Evolutionary conservation across 2,329 filamentous ascomycete species (phyloP), one percentile per base, ranked within the genome.

Genomic region (Stagonosporopsis vannaccii): DNA sequence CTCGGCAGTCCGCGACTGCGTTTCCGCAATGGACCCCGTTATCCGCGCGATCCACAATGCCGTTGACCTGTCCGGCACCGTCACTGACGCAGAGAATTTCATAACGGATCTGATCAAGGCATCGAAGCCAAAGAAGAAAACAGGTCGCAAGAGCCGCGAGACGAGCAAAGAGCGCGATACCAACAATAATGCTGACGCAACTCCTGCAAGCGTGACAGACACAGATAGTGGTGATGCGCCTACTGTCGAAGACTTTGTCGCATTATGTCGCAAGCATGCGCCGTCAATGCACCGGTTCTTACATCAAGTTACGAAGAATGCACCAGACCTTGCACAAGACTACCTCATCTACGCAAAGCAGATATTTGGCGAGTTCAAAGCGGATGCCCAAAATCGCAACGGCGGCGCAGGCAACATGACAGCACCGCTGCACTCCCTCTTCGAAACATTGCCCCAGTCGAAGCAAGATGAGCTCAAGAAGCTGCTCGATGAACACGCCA

Each of bases 11-110:
- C 82, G 84, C 26, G 88, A 91, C 54, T 74, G 82, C 0, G 84
- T 92, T 6, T 79, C 82, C 0, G 87, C 88, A 2, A 91, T 90
- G 62, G 90, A 92, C 48, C 89, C 89, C 0, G 86, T 92, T 56
- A 91, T 95, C 52, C 83, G 90, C 20, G 78, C 82, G 3, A 79
- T 93, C 6, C 91, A 94, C 70, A 84, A 90, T 50, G 84, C 84
- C 2, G 83, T 92, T 22, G 88, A 93, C 66, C 80, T 94, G 6
- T 85, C 85, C 30, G 86, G 86, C 35, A 89, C 90, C 19, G 74
- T 94, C 6, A 82, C 82, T 33, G 86, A 90, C 32, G 79, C 85
- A 1, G 86, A 93, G 69, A 79, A 77, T 9, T 92, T 95, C 66
- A 71, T 93, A 20, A 83, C 84, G 6, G 90, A 92, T 60, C 83